These are phyloP conservation scores for Castanea sativa DNA, from an alignment of 306 rosid genomes.

Conservation along the genomic window DNA sequence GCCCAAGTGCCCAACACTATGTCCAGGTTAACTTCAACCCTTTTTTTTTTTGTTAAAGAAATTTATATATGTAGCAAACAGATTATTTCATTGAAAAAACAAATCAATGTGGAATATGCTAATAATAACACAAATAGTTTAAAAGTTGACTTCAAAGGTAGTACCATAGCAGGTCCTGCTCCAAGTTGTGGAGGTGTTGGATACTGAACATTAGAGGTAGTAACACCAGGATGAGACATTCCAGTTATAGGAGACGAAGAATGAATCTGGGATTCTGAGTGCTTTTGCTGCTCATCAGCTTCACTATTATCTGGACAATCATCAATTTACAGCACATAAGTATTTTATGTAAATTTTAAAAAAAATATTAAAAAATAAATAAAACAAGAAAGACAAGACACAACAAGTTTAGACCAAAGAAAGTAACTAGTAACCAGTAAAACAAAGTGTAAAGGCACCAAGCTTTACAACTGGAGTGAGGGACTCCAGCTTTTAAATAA, in stretches of 20 bases:
- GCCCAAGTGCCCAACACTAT: background rate
- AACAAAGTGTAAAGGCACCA: background rate
- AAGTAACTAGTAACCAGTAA: background rate
- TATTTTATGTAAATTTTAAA: background rate
- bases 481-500: background rate
- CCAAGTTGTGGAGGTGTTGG: constrained; percentile 68
- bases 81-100: background rate
- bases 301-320: constrained; percentile 61
- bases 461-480: background rate
- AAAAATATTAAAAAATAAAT: background rate
- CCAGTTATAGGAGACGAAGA: constrained; percentile 52
- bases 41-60: background rate
- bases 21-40: background rate
- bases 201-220: constrained; percentile 58
- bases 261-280: constrained; percentile 53
- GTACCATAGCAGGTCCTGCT: constrained; percentile 76
- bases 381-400: constrained; percentile 1
- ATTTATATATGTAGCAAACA: background rate
- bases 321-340: constrained; percentile 20
- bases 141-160: constrained; percentile 20
- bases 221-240: constrained; percentile 49
- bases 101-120: background rate
- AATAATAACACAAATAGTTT: background rate
- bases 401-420: background rate
- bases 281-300: constrained; percentile 59